phyloP scores from a whole-genome alignment of 305 asterid genomes.

The Rubia occidens region DNA sequence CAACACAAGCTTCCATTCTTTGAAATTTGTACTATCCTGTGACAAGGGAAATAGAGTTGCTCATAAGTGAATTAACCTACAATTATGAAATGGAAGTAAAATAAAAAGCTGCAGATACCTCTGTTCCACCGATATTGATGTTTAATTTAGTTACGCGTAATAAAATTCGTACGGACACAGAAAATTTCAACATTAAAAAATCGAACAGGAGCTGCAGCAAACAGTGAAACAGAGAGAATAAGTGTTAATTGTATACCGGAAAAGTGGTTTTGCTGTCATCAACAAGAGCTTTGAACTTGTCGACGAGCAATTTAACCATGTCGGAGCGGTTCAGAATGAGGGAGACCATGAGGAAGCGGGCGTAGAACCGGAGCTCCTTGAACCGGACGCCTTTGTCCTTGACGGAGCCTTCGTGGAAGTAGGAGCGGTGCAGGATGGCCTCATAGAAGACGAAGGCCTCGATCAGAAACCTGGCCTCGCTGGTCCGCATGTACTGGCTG shows the following conservation, averaged over 20 bases:
- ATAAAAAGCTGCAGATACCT: neutral
- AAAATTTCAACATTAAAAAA: no score
- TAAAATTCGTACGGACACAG: neutral
- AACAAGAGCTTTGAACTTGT: slow-evolving; percentile 68
- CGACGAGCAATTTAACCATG: slow-evolving; percentile 66
- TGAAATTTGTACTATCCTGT: slow-evolving; percentile 86
- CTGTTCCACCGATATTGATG: neutral
- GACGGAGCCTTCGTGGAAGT: slow-evolving; percentile 71
- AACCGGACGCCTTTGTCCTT: slow-evolving; percentile 76
- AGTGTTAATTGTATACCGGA: slow-evolving; percentile 37
- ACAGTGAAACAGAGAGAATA: slow-evolving; percentile 6
- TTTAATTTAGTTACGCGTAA: neutral
- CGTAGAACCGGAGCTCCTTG: slow-evolving; percentile 90
- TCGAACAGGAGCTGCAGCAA: no score
- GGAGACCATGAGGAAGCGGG: slow-evolving; percentile 82
- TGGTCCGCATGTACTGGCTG: slow-evolving; percentile 84
- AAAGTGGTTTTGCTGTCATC: slow-evolving; percentile 64
- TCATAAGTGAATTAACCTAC: neutral
- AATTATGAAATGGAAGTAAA: neutral
- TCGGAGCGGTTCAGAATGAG: slow-evolving; percentile 63
- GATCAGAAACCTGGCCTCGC: slow-evolving; percentile 78
- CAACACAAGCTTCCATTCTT: slow-evolving; percentile 91
- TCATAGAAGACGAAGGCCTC: slow-evolving; percentile 90
- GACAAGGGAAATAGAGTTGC: slow-evolving; percentile 11
- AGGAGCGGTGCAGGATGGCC: slow-evolving; percentile 68